Percentiles rank a stretch among this genome's conserved stretches.
Evolutionary conservation across 176 grass and related monocot species (phyloP).

Genomic region (Lolium perenne): DNA sequence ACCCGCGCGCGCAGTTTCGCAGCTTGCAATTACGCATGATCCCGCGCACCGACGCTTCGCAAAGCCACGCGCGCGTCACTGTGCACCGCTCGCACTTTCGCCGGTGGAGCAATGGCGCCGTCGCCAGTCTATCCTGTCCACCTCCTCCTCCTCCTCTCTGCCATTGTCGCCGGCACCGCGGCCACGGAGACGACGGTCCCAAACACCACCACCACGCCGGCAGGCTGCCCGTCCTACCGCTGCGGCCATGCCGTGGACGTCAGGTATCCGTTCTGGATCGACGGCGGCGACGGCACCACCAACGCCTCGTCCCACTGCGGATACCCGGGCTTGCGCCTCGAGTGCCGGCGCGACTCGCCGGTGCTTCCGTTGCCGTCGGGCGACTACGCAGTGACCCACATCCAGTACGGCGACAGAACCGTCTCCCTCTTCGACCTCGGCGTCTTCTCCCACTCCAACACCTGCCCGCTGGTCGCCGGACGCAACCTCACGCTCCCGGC

Average conservation of each 20-base stretch:
- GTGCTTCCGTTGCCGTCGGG: slow-evolving; percentile 54
- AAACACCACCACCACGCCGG: background rate
- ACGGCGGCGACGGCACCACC: slow-evolving; percentile 13
- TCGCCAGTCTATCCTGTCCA: background rate
- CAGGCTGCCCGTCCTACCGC: slow-evolving; percentile 43
- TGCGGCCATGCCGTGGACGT: slow-evolving; percentile 61
- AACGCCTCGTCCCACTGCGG: slow-evolving; percentile 39
- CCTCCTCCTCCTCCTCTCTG: slow-evolving; percentile 1
- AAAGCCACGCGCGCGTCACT: background rate
- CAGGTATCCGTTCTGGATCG: slow-evolving; percentile 63
- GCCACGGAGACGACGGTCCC: background rate
- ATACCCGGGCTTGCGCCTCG: slow-evolving; percentile 46
- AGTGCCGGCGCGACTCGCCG: slow-evolving; percentile 41
- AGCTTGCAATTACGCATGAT: background rate
- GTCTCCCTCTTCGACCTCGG: slow-evolving; percentile 49
- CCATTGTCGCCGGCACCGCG: background rate
- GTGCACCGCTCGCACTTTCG: background rate
- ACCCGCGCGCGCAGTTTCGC: background rate
- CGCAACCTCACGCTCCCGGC: slow-evolving; percentile 47
- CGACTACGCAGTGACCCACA: slow-evolving; percentile 50
- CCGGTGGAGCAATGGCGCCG: slow-evolving; percentile 19
- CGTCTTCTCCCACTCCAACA: slow-evolving; percentile 53
- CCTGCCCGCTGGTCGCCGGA: slow-evolving; percentile 50
- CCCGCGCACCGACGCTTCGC: background rate
- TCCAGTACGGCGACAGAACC: slow-evolving; percentile 47